A percentile compares a stretch with the other conserved stretches of the same genome.
These are phyloP conservation scores for Meira miltonrushii DNA, from an alignment of 1,284 basidiomycete species.

Conservation along the genomic window DNA sequence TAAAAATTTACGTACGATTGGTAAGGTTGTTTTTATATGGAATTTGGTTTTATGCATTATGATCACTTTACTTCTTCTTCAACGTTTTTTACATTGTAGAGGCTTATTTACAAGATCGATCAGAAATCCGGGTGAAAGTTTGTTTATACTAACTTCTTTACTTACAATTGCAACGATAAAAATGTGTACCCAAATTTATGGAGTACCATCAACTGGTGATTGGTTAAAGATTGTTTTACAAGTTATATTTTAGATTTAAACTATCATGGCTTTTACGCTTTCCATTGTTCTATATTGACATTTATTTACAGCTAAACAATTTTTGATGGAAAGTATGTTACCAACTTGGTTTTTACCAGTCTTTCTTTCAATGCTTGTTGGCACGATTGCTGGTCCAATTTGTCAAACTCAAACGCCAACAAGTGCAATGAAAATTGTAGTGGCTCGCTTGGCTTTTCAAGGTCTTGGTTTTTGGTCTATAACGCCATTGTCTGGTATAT, in stretches of 20 bases:
- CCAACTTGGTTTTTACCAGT: conserved; percentile 27
- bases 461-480: conserved; percentile 21
- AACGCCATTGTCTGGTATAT: conserved; percentile 23
- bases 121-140: conserved; percentile 21
- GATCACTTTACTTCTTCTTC: conserved; percentile 11
- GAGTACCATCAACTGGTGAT: background rate
- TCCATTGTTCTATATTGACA: background rate
- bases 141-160: conserved; percentile 21
- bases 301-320: conserved; percentile 14
- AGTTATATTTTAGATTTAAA: conserved; percentile 20
- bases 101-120: conserved; percentile 15
- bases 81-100: conserved; percentile 13
- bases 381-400: conserved; percentile 16
- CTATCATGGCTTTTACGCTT: background rate
- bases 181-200: conserved; percentile 8
- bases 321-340: conserved; percentile 25
- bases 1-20: background rate
- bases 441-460: conserved; percentile 21
- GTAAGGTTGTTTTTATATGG: background rate
- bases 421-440: background rate
- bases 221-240: background rate
- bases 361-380: conserved; percentile 32
- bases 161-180: conserved; percentile 22
- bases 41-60: conserved; percentile 16
- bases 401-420: background rate